Evolutionary conservation across 2,329 filamentous ascomycete species (phyloP).

Genomic region (Apiospora rasikravindrae): DNA sequence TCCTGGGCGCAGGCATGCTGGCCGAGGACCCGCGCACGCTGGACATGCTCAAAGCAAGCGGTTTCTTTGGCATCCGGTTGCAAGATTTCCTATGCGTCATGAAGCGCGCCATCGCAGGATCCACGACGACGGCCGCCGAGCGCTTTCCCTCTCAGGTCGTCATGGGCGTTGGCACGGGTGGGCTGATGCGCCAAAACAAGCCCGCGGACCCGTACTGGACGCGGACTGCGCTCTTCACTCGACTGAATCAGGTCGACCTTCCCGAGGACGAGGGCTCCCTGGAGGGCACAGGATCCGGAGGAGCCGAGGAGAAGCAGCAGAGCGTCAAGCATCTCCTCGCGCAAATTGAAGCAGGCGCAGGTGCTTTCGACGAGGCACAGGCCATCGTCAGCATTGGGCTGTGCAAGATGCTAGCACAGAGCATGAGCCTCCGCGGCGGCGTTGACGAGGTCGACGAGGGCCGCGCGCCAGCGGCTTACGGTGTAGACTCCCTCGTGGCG

Average conservation of each 20-base stretch:
- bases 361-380: slow-evolving; percentile 35
- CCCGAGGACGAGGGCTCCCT: slow-evolving; percentile 28
- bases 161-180: slow-evolving; percentile 60
- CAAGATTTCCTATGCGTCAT: slow-evolving; percentile 55
- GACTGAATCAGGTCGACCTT: slow-evolving; percentile 55
- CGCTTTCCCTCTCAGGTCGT: slow-evolving; percentile 52
- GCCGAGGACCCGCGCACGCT: slow-evolving; percentile 53
- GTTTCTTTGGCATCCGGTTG: slow-evolving; percentile 60
- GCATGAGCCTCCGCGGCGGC: slow-evolving; percentile 52
- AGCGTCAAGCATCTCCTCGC: slow-evolving; percentile 18
- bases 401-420: slow-evolving; percentile 47
- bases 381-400: slow-evolving; percentile 44
- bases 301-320: slow-evolving; percentile 26
- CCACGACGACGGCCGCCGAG: slow-evolving; percentile 32
- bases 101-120: slow-evolving; percentile 50
- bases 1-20: slow-evolving; percentile 61
- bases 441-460: slow-evolving; percentile 50
- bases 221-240: slow-evolving; percentile 52
- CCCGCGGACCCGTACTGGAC: slow-evolving; percentile 61
- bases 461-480: slow-evolving; percentile 50
- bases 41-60: slow-evolving; percentile 53
- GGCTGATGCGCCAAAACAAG: slow-evolving; percentile 56
- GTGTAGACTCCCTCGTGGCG: slow-evolving; percentile 58
- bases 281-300: neutral
- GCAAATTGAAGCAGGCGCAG: slow-evolving; percentile 24